Conservation (phyloP, 345 rosid genomes). For the Salix caprea region DNA sequence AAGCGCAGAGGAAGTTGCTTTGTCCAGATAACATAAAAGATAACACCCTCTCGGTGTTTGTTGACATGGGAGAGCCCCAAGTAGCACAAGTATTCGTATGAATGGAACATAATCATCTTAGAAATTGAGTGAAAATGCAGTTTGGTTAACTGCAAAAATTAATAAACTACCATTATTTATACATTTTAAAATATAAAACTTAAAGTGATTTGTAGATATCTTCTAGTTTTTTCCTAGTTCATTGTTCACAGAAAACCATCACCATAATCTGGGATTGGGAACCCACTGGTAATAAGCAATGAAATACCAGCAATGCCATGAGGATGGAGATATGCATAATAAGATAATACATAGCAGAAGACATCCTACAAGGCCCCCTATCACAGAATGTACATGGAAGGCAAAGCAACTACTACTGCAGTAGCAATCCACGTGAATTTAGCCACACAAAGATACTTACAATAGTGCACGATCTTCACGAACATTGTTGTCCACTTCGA, state of each 20-base stretch:
- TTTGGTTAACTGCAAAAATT: neutral
- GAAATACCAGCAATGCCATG: neutral
- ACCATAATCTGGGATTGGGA: neutral
- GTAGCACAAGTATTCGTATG: neutral
- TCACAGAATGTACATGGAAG: neutral
- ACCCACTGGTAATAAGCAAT: neutral
- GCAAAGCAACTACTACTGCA: neutral
- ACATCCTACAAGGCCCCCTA: neutral
- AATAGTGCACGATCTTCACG: slow-evolving; percentile 76
- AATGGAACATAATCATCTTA: neutral
- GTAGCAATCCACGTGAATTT: neutral
- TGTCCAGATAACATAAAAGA: neutral
- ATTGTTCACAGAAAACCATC: neutral
- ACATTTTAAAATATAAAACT: neutral
- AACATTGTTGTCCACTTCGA: slow-evolving; percentile 71
- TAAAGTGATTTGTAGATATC: neutral
- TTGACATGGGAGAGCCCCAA: neutral
- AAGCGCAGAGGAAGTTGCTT: neutral
- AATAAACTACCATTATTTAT: neutral
- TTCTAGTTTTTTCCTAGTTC: neutral
- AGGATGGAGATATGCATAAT: neutral
- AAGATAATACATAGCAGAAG: neutral
- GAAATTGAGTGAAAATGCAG: neutral
- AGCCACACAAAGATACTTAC: slow-evolving; percentile 31
- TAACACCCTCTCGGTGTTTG: neutral